These are phyloP conservation scores for Myriosclerotinia scirpicola DNA, from an alignment of 2,329 filamentous ascomycete genomes.

Conservation along the genomic window DNA sequence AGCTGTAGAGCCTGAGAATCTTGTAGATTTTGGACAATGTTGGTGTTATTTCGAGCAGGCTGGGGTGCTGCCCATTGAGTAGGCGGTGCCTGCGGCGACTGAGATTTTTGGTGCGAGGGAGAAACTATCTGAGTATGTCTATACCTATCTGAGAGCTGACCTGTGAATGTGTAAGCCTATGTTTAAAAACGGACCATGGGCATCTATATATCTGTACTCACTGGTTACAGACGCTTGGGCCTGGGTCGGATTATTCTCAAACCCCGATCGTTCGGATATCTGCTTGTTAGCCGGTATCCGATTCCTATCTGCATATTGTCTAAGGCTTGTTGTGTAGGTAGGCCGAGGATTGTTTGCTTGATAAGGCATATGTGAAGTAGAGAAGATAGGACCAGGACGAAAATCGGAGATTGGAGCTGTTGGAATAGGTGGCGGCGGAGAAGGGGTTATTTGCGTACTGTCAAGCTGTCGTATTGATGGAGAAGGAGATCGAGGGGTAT, in stretches of 20 bases:
- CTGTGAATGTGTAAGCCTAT: slow-evolving; percentile 3
- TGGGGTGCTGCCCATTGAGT: slow-evolving; percentile 23
- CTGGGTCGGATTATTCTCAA: slow-evolving; percentile 13
- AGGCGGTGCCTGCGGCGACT: slow-evolving; percentile 16
- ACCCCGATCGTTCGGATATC: not conserved
- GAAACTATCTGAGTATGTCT: slow-evolving; percentile 19
- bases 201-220: not conserved
- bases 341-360: slow-evolving; percentile 16
- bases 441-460: slow-evolving; percentile 22
- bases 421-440: slow-evolving; percentile 24
- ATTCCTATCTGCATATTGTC: slow-evolving; percentile 23
- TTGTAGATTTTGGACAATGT: slow-evolving; percentile 22
- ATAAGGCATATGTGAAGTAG: slow-evolving; percentile 24
- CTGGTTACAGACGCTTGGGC: slow-evolving; percentile 10
- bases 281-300: slow-evolving; percentile 12
- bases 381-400: slow-evolving; percentile 15
- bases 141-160: slow-evolving; percentile 20
- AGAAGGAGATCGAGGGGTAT: slow-evolving; percentile 15
- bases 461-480: slow-evolving; percentile 19
- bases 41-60: slow-evolving; percentile 21
- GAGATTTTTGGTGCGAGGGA: slow-evolving; percentile 13
- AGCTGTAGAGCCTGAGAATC: slow-evolving; percentile 16
- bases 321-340: slow-evolving; percentile 21
- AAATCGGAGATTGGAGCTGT: slow-evolving; percentile 23
- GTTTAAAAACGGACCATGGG: not conserved